A percentile compares a stretch with the other conserved stretches of the same genome.
Evolutionary conservation across 345 rosid species (phyloP).

Genomic region (Toxicodendron radicans): DNA sequence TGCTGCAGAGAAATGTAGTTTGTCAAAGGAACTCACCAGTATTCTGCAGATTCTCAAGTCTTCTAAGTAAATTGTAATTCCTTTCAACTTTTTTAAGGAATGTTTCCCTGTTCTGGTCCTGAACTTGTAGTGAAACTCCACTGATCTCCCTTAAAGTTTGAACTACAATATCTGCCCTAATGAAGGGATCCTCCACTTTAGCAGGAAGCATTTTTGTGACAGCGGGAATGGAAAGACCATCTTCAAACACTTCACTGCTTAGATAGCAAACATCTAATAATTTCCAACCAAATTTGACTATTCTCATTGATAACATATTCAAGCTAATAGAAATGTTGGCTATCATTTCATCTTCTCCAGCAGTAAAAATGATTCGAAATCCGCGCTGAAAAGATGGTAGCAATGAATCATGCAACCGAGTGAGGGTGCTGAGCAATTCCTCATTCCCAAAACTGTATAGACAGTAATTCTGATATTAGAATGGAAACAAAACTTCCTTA

Average conservation of each 20-base stretch:
- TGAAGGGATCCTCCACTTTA: conserved; percentile 81
- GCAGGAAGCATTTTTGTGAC: conserved; percentile 82
- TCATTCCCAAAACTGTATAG: conserved; percentile 76
- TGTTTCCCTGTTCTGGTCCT: conserved; percentile 42
- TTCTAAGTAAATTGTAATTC: conserved; percentile 54
- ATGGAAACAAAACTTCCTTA: conserved; percentile 3
- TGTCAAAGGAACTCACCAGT: conserved; percentile 43
- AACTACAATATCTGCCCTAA: conserved; percentile 81
- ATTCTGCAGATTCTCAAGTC: conserved; percentile 62
- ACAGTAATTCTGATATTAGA: conserved; percentile 20
- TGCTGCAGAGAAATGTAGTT: background rate
- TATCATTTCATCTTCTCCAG: conserved; percentile 46
- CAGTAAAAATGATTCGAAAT: conserved; percentile 44
- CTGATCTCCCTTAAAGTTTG: conserved; percentile 77
- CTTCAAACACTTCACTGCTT: conserved; percentile 49
- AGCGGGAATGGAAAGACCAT: conserved; percentile 41
- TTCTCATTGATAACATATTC: conserved; percentile 72
- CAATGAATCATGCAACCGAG: conserved; percentile 76
- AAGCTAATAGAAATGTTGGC: conserved; percentile 53
- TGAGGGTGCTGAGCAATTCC: conserved; percentile 66
- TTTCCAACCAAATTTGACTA: conserved; percentile 74
- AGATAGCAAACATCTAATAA: conserved; percentile 71
- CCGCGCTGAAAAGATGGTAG: conserved; percentile 77
- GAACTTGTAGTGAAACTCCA: conserved; percentile 53
- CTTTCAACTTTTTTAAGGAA: conserved; percentile 65